Base-by-base conservation (phyloP, 495 filamentous ascomycete species). In the Astrocystis sublimbata region DNA sequence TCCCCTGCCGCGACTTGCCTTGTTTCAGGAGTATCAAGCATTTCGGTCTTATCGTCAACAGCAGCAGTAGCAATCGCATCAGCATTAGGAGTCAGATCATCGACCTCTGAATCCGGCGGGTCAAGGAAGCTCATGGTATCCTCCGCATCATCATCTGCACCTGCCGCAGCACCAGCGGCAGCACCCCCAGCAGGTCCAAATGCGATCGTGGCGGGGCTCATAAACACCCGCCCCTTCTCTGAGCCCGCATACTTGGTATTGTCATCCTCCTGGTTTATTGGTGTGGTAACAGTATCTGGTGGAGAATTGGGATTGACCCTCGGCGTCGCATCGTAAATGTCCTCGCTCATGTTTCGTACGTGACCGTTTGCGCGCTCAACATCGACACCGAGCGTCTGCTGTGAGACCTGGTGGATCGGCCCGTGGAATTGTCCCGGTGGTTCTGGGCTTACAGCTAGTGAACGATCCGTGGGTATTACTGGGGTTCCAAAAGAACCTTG, bases 311-410 rank as follows among this genome's bases (percentile, higher is more conserved):
- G 15, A 13, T 54, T 24, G 1, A 60, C 17, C 4, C 76, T 63
- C 9, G 78, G 78, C 19, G 79, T 80, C 0, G 79, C 79, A 36
- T 79, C 73, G 54, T 80, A 79, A 7, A 81, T 72, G 43, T 80
- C 77, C 1, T 77, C 73, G 12, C 76, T 73, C 1, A 52, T 66
- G 3, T 65, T 65, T 46, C 58, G 54, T 12, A 58, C 36, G 33
- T 38, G 55, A 24, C 62, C 55, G 36, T 68, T 69, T 17, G 66
- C 64, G 13, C 61, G 63, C 10, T 67, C 68, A 1, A 71, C 47
- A 10, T 67, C 63, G 6, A 68, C 64, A n/a, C 62, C 65, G 7
- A 69, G 55, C 19, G 64, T 68, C 10, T 31, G 36, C 26, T 55
- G 64, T 12, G 68, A 68, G 7, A 58, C 66, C 19, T 75, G 72